Evolutionary conservation across 768 basidiomycete species (phyloP).

Genomic region (Suillus luteus): DNA sequence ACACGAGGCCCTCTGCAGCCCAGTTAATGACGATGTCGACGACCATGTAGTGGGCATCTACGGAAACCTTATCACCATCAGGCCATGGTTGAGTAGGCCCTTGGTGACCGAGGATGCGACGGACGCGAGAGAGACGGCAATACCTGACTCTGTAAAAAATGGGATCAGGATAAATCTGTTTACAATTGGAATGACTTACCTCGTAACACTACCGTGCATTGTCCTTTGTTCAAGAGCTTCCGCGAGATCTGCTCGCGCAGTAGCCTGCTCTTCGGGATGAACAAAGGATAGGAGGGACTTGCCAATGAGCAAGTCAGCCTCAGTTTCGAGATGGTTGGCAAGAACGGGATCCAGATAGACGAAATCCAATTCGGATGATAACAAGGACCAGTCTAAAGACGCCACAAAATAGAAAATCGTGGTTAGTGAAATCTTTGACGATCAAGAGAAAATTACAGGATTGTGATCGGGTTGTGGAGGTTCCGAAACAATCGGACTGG

Average conservation of each 20-base stretch:
- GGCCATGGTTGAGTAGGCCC: constrained; percentile 57
- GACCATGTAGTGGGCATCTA: constrained; percentile 79
- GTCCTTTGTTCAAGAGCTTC: constrained; percentile 73
- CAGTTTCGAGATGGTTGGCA: constrained; percentile 65
- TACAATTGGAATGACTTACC: constrained; percentile 39
- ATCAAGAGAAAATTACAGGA: constrained; percentile 12
- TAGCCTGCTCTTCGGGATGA: constrained; percentile 81
- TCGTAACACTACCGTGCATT: constrained; percentile 82
- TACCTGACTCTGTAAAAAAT: constrained; percentile 64
- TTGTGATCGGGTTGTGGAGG: constrained; percentile 26
- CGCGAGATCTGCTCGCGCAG: constrained; percentile 73
- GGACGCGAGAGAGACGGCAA: constrained; percentile 73
- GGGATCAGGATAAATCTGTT: constrained; percentile 20
- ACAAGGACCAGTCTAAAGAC: constrained; percentile 73
- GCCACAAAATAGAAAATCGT: constrained; percentile 9
- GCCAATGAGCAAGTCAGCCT: constrained; percentile 69
- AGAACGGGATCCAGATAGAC: constrained; percentile 86
- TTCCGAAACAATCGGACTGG: constrained; percentile 15
- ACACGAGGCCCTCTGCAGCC: constrained; percentile 83
- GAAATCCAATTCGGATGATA: constrained; percentile 75
- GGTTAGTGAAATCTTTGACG: constrained; percentile 23
- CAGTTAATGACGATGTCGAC: constrained; percentile 90
- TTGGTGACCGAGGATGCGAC: constrained; percentile 68
- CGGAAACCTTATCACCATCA: constrained; percentile 66
- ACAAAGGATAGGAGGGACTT: constrained; percentile 75